Percentiles rank a stretch among this genome's conserved stretches.
These are phyloP conservation scores for Apiospora aurea DNA, from an alignment of 2,329 filamentous ascomycete species.

Conservation along the genomic window DNA sequence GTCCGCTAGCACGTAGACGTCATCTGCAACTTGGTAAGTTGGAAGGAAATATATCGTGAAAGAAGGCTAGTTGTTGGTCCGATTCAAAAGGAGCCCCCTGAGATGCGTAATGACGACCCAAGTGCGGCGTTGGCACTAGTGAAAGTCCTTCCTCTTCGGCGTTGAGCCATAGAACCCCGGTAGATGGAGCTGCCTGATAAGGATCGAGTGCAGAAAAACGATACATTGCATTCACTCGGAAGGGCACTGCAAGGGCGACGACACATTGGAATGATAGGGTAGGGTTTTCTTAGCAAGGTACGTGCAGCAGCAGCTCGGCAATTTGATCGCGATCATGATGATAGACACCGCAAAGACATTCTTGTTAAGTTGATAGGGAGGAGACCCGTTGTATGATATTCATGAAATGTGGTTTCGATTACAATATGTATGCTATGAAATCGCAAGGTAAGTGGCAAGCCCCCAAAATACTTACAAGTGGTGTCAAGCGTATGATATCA, in stretches of 20 bases:
- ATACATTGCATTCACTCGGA: not conserved
- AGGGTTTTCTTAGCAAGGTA: not conserved
- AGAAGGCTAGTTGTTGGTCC: slow-evolving; percentile 13
- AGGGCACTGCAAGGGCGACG: not conserved
- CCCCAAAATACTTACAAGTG: not conserved
- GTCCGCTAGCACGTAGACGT: slow-evolving; percentile 23
- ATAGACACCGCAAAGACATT: not conserved
- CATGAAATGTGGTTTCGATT: slow-evolving; percentile 5
- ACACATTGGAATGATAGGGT: not conserved
- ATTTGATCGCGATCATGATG: not conserved
- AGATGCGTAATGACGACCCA: slow-evolving; percentile 27
- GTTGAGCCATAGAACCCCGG: not conserved
- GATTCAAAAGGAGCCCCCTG: slow-evolving; percentile 23
- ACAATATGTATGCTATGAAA: not conserved
- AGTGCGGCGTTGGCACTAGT: slow-evolving; percentile 19
- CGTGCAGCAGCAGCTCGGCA: no score
- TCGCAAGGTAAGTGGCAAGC: not conserved
- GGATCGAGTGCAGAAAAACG: not conserved
- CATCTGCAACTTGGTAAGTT: slow-evolving; percentile 22
- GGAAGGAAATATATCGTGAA: slow-evolving; percentile 25
- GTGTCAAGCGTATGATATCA: not conserved
- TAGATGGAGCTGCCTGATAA: not conserved
- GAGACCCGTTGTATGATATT: not conserved
- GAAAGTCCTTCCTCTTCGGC: not conserved
- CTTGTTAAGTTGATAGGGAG: not conserved